These are phyloP conservation scores for Penicillium atrosanguineum DNA, from an alignment of 495 filamentous ascomycete species.

Conservation along the genomic window DNA sequence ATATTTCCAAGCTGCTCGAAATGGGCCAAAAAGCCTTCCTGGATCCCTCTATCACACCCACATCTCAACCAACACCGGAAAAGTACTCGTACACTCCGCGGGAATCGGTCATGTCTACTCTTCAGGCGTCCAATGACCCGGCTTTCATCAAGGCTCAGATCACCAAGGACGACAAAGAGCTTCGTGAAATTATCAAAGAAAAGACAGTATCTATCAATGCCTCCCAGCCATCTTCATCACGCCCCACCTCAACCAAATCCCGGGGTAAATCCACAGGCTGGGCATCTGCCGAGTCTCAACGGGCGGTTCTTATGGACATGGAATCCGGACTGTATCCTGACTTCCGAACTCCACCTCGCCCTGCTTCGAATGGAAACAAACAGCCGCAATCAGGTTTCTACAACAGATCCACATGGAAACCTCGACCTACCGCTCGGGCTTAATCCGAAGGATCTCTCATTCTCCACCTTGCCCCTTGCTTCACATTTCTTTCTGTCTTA, in stretches of 20 bases:
- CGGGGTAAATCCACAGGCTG: constrained; percentile 22
- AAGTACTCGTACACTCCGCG: constrained; percentile 66
- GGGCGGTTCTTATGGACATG: constrained; percentile 48
- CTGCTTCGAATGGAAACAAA: constrained; percentile 22
- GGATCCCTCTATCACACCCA: constrained; percentile 58
- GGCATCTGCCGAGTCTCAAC: constrained; percentile 38
- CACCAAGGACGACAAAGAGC: constrained; percentile 67
- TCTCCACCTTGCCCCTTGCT: background rate
- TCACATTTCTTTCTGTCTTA: constrained; percentile 13
- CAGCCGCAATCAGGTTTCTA: constrained; percentile 29
- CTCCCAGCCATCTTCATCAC: constrained; percentile 13
- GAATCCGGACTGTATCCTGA: constrained; percentile 37
- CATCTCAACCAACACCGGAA: constrained; percentile 50
- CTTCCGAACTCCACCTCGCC: constrained; percentile 27
- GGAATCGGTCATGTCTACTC: constrained; percentile 72
- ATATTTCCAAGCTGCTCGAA: constrained; percentile 70
- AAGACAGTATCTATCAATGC: constrained; percentile 24
- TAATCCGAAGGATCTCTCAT: constrained; percentile 9
- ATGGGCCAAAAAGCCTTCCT: constrained; percentile 64
- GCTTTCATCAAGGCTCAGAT: constrained; percentile 83
- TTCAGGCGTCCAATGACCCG: constrained; percentile 52
- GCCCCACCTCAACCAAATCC: constrained; percentile 15
- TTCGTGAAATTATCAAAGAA: constrained; percentile 69
- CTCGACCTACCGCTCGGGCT: constrained; percentile 34
- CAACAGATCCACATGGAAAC: constrained; percentile 33